phyloP scores from a whole-genome alignment of 2,329 filamentous ascomycete genomes.

The Byssoonygena ceratinophila region DNA sequence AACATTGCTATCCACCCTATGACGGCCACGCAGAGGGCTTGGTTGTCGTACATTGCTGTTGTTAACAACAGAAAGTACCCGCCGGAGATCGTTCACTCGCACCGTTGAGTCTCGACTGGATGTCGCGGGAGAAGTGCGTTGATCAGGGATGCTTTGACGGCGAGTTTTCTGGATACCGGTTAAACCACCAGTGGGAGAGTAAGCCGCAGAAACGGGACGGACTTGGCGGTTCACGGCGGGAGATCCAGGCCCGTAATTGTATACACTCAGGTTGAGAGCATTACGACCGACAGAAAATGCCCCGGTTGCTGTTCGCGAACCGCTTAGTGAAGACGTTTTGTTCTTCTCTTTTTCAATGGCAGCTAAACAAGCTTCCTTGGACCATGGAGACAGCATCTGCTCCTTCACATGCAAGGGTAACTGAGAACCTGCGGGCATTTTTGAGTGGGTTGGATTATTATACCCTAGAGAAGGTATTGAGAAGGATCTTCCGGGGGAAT shows the following conservation, averaged over 20 bases:
- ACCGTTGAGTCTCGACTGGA: constrained; percentile 38
- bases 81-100: constrained; percentile 40
- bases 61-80: constrained; percentile 36
- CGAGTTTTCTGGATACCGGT: constrained; percentile 25
- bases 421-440: constrained; percentile 38
- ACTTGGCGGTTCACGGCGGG: constrained; percentile 21
- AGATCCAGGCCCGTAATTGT: constrained; percentile 27
- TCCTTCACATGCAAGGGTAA: constrained; percentile 60
- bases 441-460: constrained; percentile 30
- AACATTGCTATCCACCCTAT: constrained; percentile 26
- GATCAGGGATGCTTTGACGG: constrained; percentile 27
- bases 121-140: constrained; percentile 17
- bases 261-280: constrained; percentile 21
- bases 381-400: constrained; percentile 71
- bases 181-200: constrained; percentile 19
- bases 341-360: constrained; percentile 55
- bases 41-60: constrained; percentile 27
- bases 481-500: constrained; percentile 57
- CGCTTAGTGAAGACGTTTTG: constrained; percentile 63
- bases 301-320: constrained; percentile 56
- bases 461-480: constrained; percentile 48
- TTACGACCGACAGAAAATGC: constrained; percentile 20
- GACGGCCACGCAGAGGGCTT: constrained; percentile 36
- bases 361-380: constrained; percentile 60
- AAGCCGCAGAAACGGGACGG: constrained; percentile 16